Conservation (phyloP, 306 rosid genomes). For the Boehmeria nivea region DNA sequence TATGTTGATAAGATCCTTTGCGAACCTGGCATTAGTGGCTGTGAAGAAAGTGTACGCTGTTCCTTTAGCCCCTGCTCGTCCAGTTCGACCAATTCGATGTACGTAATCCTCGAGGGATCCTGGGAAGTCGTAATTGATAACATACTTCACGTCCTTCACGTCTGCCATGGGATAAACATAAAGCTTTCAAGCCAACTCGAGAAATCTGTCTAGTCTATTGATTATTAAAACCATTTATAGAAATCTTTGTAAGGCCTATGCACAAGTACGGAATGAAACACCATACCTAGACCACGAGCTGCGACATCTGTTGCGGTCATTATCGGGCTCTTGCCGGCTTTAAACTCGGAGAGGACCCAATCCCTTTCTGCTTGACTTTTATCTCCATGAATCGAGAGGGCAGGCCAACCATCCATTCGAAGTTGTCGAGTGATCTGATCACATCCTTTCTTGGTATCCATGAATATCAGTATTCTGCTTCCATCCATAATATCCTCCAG, state of each 20-base stretch:
- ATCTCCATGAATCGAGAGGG: constrained; percentile 96
- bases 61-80: constrained; percentile 99
- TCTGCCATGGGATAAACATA: constrained; percentile 38
- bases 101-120: constrained; percentile 99
- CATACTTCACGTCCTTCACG: constrained; percentile 92
- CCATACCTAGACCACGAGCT: constrained; percentile 91
- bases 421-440: constrained; percentile 93
- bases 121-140: constrained; percentile 90
- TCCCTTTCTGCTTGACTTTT: constrained; percentile 99
- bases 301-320: constrained; percentile 99
- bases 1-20: constrained; percentile 76
- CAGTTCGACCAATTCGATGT: constrained; percentile 96
- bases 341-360: constrained; percentile 97
- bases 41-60: constrained; percentile 96
- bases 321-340: constrained; percentile 96
- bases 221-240: no score
- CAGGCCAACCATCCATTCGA: constrained; percentile 99
- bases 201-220: no score
- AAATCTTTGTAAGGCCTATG: constrained; percentile 16
- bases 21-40: constrained; percentile 92
- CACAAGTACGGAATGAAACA: constrained; percentile 5
- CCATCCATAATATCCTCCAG: constrained; percentile 98
- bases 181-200: no score
- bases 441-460: constrained; percentile 98
- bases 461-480: constrained; percentile 88